These are phyloP conservation scores for Selaginella tamariscina DNA, from an alignment of 75 land plant species.

Conservation along the genomic window DNA sequence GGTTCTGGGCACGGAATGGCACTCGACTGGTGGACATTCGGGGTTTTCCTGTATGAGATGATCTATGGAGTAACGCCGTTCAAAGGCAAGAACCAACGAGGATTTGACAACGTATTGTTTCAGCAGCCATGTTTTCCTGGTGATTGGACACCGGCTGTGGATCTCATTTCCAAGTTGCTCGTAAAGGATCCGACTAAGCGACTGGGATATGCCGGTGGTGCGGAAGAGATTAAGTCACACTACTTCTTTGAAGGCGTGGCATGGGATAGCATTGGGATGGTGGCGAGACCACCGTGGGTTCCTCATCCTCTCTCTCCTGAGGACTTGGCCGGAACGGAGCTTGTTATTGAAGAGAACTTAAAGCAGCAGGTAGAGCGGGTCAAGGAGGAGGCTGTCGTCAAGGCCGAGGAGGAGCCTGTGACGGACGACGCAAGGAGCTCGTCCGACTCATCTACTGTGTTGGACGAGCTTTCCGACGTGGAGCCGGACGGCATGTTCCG, in stretches of 20 bases:
- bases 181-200: conserved; percentile 12
- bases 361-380: too few relatives aligned
- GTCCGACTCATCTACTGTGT: too few relatives aligned
- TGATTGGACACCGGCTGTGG: conserved; percentile 11
- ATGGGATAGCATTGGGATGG: neutral
- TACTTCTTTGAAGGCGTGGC: conserved; percentile 14
- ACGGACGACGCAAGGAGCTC: too few relatives aligned
- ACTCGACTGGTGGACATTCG: conserved; percentile 75
- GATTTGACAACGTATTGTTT: conserved; percentile 14
- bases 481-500: too few relatives aligned
- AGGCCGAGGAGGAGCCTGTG: too few relatives aligned
- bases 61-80: conserved; percentile 62
- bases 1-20: conserved; percentile 74
- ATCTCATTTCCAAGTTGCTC: conserved; percentile 2
- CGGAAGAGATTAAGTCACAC: conserved; percentile 15
- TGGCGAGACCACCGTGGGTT: neutral
- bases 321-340: neutral
- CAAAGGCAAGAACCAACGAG: conserved; percentile 22
- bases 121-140: conserved; percentile 13
- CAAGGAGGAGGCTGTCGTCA: too few relatives aligned
- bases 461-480: too few relatives aligned
- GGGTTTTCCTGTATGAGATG: conserved; percentile 54
- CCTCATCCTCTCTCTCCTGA: neutral
- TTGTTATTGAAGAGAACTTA: neutral
- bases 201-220: conserved; percentile 14